These are phyloP conservation scores for Lumnitzera racemosa DNA, from an alignment of 345 rosid genomes.

Conservation along the genomic window DNA sequence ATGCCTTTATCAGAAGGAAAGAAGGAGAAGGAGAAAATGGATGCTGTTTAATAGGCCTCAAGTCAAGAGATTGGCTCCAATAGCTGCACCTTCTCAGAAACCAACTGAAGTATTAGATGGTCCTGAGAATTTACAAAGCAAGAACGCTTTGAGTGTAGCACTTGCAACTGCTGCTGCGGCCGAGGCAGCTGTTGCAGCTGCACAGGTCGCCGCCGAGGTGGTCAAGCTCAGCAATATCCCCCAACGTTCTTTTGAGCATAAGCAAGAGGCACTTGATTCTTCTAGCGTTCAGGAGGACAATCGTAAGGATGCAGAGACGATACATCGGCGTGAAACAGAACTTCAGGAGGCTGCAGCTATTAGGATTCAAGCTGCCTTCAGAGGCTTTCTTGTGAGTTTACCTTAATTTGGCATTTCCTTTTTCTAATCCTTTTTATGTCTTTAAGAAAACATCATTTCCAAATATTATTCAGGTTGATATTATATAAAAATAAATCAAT, in stretches of 20 bases:
- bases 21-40: slow-evolving; percentile 66
- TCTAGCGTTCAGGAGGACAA: neutral
- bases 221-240: slow-evolving; percentile 29
- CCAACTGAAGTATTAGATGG: slow-evolving; percentile 10
- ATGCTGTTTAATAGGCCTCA: slow-evolving; percentile 43
- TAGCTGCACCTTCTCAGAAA: slow-evolving; percentile 39
- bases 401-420: slow-evolving; percentile 4
- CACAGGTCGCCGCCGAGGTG: slow-evolving; percentile 43
- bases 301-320: neutral
- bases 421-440: neutral
- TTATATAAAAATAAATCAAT: too few relatives aligned
- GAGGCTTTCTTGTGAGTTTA: slow-evolving; percentile 71
- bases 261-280: slow-evolving; percentile 17
- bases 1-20: slow-evolving; percentile 35
- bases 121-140: slow-evolving; percentile 31
- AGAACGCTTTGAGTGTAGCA: slow-evolving; percentile 37
- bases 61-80: slow-evolving; percentile 39
- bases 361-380: slow-evolving; percentile 60
- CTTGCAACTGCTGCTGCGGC: slow-evolving; percentile 49
- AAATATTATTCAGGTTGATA: too few relatives aligned
- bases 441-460: too few relatives aligned
- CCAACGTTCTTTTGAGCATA: slow-evolving; percentile 19
- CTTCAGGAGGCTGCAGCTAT: slow-evolving; percentile 39
- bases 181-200: slow-evolving; percentile 48
- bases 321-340: slow-evolving; percentile 15